Evolutionary conservation across 805 yeast species (phyloP), one percentile per base, ranked within the genome.

Genomic region (Candida easanensis): DNA sequence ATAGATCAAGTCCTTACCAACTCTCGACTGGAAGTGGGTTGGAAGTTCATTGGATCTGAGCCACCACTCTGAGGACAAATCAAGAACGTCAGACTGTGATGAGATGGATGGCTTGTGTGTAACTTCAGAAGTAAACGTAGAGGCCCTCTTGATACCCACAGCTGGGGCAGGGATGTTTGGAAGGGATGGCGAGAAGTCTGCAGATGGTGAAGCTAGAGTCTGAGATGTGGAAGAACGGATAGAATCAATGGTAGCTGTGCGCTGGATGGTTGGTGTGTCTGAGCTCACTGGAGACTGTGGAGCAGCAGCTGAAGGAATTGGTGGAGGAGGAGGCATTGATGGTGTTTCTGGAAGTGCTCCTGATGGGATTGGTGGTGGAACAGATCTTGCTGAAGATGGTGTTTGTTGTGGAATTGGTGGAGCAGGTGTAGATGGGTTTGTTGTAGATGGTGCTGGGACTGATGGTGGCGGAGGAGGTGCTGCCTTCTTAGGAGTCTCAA

Each of bases 31-130:
- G 20, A 82, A 58, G 15, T 66, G 57, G 0, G 78, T 75, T 2
- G 96, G 96, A 5, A 81, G 65, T 7, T 73, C 73, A 14, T 74
- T 69, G 5, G 48, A 27, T 7, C 64, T 64, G 14, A 77, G 51
- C 91, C 93, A 87, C 97, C 97, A 89, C 15, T 62, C 64, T 3
- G 71, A 52, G 5, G 58, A 60, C 19, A 65, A 62, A 5, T 60
- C 63, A 16, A 66, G 56, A 33, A 62, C 66, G 17, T 69, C 51
- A 16, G 26, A 22, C 18, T 62, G 42, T 15, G 33, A 30, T 17
- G 35, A 32, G 23, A 32, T 7, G 5, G 49, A 39, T 5, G 30
- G 30, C n/a, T 30, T 30, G n/a, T n/a, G 39, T 48, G 34, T 32
- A 2, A 48, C 25, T 17, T 53, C 31, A 4, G 49, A 25, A 4